phyloP scores from a whole-genome alignment of 2,329 filamentous ascomycete species.

The Diaporthe longicolla region DNA sequence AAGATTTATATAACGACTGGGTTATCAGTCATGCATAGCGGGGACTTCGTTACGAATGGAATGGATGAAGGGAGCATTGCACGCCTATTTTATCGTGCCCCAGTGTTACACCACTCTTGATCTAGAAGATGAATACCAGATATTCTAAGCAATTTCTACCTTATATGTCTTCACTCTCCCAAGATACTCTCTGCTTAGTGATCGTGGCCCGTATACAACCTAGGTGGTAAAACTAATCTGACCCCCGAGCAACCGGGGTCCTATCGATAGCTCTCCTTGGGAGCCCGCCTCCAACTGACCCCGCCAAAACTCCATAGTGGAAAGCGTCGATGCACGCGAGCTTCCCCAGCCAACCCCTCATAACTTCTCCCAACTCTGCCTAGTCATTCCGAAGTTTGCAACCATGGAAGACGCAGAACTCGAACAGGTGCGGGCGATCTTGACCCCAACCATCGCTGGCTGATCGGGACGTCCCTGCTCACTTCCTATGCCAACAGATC shows the following conservation, averaged over 20 bases:
- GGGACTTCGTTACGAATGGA: background rate
- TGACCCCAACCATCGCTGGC: background rate
- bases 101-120: constrained; percentile 4
- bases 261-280: constrained; percentile 29
- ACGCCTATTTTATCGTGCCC: background rate
- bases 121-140: background rate
- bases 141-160: background rate
- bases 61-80: background rate
- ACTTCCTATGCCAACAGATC: constrained; percentile 70
- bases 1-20: background rate
- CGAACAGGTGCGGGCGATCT: constrained; percentile 41
- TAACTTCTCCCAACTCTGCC: background rate
- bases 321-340: constrained; percentile 15
- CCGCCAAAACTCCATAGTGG: constrained; percentile 40
- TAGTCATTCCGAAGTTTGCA: background rate
- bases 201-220: background rate
- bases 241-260: background rate
- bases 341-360: background rate
- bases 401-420: constrained; percentile 45
- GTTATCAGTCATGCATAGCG: background rate
- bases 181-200: too few species aligned
- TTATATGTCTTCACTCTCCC: background rate
- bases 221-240: background rate
- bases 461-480: background rate
- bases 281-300: constrained; percentile 34